phyloP scores from a whole-genome alignment of 2,329 filamentous ascomycete genomes.

The Chrysosporium queenslandicum region DNA sequence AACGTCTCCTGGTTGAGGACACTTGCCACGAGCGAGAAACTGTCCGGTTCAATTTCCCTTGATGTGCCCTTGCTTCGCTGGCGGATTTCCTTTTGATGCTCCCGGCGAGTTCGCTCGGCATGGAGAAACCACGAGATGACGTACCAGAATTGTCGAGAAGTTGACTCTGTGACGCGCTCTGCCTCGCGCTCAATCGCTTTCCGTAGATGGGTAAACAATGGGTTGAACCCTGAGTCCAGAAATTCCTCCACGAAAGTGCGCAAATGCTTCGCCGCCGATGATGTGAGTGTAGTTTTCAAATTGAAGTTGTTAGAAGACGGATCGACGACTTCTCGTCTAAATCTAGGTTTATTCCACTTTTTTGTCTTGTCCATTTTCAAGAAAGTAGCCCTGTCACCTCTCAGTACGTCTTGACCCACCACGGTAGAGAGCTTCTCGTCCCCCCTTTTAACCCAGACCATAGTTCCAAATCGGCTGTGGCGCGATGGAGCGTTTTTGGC shows the following conservation, averaged over 20 bases:
- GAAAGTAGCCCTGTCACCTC: conserved; percentile 60
- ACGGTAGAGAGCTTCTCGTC: conserved; percentile 76
- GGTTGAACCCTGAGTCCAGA: conserved; percentile 90
- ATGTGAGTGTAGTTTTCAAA: conserved; percentile 57
- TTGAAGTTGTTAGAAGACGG: conserved; percentile 62
- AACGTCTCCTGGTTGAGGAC: conserved; percentile 95
- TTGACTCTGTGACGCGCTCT: conserved; percentile 65
- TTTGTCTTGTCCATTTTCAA: conserved; percentile 86
- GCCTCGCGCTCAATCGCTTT: conserved; percentile 86
- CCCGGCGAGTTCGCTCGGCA: conserved; percentile 66
- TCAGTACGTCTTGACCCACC: conserved; percentile 76
- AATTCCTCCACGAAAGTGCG: conserved; percentile 84
- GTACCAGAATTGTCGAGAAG: conserved; percentile 83
- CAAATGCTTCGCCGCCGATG: conserved; percentile 64
- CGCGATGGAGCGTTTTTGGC: conserved; percentile 70
- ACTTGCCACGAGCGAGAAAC: conserved; percentile 75
- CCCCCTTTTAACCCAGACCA: conserved; percentile 90
- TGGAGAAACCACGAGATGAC: conserved; percentile 85
- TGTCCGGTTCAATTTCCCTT: conserved; percentile 55
- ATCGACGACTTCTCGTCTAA: conserved; percentile 52
- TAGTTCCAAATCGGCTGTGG: conserved; percentile 90
- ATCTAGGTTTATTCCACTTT: conserved; percentile 73
- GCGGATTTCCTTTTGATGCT: conserved; percentile 45
- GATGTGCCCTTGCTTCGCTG: conserved; percentile 40
- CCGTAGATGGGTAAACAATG: conserved; percentile 71